Evolutionary conservation across 768 basidiomycete genomes (phyloP), one percentile per base, ranked within the genome.

Genomic region (Mycena vitilis): DNA sequence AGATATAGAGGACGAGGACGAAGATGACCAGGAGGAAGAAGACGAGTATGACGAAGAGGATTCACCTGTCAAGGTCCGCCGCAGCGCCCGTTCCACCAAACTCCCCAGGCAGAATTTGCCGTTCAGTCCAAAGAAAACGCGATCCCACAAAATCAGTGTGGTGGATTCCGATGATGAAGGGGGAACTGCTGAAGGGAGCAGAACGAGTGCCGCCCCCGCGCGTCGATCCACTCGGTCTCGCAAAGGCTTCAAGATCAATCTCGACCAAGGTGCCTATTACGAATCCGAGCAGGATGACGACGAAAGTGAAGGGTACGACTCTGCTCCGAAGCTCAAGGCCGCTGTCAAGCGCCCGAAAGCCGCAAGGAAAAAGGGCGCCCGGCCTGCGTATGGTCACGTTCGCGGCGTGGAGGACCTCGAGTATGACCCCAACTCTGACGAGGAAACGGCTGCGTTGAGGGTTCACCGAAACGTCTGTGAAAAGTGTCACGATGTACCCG

Each of bases 91-190:
- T 55, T 63, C 64, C 36, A 36, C 51, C 36, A 53, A 60, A 71
- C 74, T 65, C 49, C 67, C 60, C 23, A 74, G 66, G 45, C 67
- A 73, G 77, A 74, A 75, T 44, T 83, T 91, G 42, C 91, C 90
- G 9, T 92, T 90, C 78, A 92, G 90, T 73, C 91, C 92, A 0
- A 85, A 78, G 75, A 93, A 89, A 78, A 85, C 86, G 44, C 85
- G 89, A 11, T 76, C 81, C 38, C 77, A 75, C 48, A 78, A 73
- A 59, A 73, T 82, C 37, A 52, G 42, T n/a, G 15, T 70, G 25
- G 20, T 64, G 34, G 81, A 80, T 12, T 72, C 81, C 0, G 85
- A 84, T 37, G 79, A 78, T 38, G 83, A 82, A 47, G 78, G 79
- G 58, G 77, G 79, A 45, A 78, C 78, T n/a, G 72, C 75, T 8